These are phyloP conservation scores for Clarireedia paspali DNA, from an alignment of 2,329 filamentous ascomycete genomes.

Conservation along the genomic window DNA sequence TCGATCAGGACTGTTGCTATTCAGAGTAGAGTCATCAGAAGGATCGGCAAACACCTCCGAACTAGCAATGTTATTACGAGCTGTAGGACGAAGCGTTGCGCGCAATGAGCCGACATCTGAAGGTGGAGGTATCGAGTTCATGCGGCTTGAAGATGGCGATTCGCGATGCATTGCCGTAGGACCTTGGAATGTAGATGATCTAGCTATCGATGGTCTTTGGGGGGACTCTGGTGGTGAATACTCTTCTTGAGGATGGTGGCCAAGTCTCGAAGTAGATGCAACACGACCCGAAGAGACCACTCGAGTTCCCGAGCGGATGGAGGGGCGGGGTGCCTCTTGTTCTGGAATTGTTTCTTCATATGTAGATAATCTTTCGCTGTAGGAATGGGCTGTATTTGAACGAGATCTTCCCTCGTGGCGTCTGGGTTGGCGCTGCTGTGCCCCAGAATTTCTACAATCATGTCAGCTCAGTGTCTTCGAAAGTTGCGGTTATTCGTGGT, in stretches of 20 bases:
- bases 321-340: conserved; percentile 36
- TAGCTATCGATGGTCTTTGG: conserved; percentile 39
- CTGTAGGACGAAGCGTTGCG: conserved; percentile 30
- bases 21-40: conserved; percentile 42
- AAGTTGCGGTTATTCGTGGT: too few species aligned
- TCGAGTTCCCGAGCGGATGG: conserved; percentile 38
- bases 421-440: conserved; percentile 15
- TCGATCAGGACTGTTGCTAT: conserved; percentile 41
- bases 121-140: conserved; percentile 34
- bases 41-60: conserved; percentile 42
- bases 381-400: conserved; percentile 57
- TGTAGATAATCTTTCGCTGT: conserved; percentile 49
- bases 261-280: conserved; percentile 20
- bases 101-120: conserved; percentile 36
- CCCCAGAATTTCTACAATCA: conserved; percentile 1
- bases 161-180: conserved; percentile 45
- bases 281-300: conserved; percentile 17
- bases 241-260: conserved; percentile 19
- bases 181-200: conserved; percentile 52
- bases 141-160: conserved; percentile 39
- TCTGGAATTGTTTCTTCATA: conserved; percentile 41
- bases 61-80: background rate
- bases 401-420: conserved; percentile 37
- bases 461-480: background rate
- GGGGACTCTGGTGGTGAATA: conserved; percentile 23